These are phyloP conservation scores for Lactifluus subvellereus DNA, from an alignment of 768 basidiomycete genomes.

Conservation along the genomic window DNA sequence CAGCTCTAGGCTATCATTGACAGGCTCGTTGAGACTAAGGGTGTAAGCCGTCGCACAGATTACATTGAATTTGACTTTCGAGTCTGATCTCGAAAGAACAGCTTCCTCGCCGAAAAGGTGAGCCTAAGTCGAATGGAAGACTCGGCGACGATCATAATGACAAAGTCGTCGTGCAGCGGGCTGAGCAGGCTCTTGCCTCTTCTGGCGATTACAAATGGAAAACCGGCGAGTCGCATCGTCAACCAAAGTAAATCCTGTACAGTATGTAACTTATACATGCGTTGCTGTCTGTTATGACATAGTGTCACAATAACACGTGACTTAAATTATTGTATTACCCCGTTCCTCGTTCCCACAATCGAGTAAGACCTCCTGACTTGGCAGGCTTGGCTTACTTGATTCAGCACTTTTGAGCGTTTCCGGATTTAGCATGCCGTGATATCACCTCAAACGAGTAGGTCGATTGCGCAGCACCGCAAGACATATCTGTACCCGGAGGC, in stretches of 20 bases:
- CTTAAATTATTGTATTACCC: no score
- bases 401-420: no score
- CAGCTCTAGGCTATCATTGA: constrained; percentile 48
- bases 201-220: neutral
- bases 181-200: neutral
- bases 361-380: neutral
- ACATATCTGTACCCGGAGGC: no score
- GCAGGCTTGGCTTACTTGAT: neutral
- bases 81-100: constrained; percentile 10
- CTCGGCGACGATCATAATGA: neutral
- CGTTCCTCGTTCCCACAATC: neutral
- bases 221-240: neutral
- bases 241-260: neutral
- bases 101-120: constrained; percentile 42
- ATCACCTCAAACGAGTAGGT: neutral
- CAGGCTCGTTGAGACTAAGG: constrained; percentile 52
- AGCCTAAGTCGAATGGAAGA: neutral
- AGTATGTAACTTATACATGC: neutral
- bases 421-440: neutral
- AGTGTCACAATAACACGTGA: no score
- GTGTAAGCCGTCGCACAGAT: constrained; percentile 30
- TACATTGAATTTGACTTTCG: neutral
- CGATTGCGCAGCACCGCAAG: neutral
- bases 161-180: neutral
- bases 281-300: neutral